These are phyloP conservation scores for Leccinellum albellum DNA, from an alignment of 768 basidiomycete genomes.

Conservation along the genomic window DNA sequence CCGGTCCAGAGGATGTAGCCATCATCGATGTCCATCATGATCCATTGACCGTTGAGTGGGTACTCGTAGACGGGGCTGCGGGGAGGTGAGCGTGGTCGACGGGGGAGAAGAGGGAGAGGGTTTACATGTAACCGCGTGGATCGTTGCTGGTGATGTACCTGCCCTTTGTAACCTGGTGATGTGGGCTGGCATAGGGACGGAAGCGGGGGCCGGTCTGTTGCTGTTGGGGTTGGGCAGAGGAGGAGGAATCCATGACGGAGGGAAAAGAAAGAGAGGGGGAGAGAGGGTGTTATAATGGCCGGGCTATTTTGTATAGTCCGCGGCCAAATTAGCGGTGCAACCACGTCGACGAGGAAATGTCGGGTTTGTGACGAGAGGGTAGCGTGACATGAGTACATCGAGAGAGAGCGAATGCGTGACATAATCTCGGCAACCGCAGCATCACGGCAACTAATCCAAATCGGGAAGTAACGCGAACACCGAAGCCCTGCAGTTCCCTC, in stretches of 20 bases:
- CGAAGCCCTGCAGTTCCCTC: slow-evolving; percentile 31
- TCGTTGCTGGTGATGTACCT: slow-evolving; percentile 90
- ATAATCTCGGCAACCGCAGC: slow-evolving; percentile 32
- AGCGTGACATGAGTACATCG: slow-evolving; percentile 25
- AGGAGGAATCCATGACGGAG: slow-evolving; percentile 38
- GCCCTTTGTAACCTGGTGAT: slow-evolving; percentile 80
- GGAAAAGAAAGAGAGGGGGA: neutral
- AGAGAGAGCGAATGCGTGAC: slow-evolving; percentile 20
- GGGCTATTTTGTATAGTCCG: slow-evolving; percentile 28
- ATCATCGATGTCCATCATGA: slow-evolving; percentile 95
- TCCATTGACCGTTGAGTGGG: slow-evolving; percentile 85
- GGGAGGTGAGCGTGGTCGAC: slow-evolving; percentile 1
- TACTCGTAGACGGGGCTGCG: slow-evolving; percentile 82
- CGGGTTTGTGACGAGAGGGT: slow-evolving; percentile 24
- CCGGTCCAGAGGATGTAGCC: slow-evolving; percentile 91
- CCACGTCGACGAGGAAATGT: slow-evolving; percentile 36
- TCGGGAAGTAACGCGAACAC: slow-evolving; percentile 33
- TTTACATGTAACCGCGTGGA: slow-evolving; percentile 84
- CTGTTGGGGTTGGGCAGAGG: slow-evolving; percentile 22
- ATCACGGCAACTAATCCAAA: slow-evolving; percentile 33
- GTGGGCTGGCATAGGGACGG: slow-evolving; percentile 69
- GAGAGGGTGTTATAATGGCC: slow-evolving; percentile 19
- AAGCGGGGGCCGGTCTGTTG: slow-evolving; percentile 35
- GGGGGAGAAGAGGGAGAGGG: slow-evolving; percentile 1
- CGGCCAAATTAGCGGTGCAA: slow-evolving; percentile 30